These are phyloP conservation scores for Colletotrichum sp. DNA, from an alignment of 2,329 filamentous ascomycete genomes.

Conservation along the genomic window DNA sequence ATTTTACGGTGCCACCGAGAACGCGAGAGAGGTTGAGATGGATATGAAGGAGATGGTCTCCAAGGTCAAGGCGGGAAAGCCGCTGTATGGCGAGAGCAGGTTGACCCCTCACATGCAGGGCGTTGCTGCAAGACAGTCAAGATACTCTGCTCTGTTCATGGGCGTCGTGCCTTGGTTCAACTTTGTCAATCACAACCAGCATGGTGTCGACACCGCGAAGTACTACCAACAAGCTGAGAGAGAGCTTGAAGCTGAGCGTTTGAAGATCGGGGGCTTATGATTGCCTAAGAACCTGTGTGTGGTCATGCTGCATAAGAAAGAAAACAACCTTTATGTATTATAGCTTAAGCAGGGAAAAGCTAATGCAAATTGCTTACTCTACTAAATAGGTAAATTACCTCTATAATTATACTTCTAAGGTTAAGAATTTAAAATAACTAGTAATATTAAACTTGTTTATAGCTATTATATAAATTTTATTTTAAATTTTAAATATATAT, in stretches of 20 bases:
- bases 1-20: conserved; percentile 95
- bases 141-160: conserved; percentile 85
- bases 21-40: conserved; percentile 88
- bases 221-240: conserved; percentile 96
- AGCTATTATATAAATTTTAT: too few species aligned
- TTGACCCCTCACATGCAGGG: conserved; percentile 92
- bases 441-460: too few species aligned
- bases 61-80: conserved; percentile 90
- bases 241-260: conserved; percentile 81
- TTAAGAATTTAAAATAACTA: too few species aligned
- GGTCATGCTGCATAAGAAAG: not conserved
- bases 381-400: not conserved
- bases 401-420: not conserved
- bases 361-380: not conserved
- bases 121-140: conserved; percentile 88
- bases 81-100: conserved; percentile 82
- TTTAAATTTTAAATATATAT: too few species aligned
- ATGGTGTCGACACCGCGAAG: conserved; percentile 97
- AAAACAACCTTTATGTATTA: not conserved
- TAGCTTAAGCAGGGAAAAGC: not conserved
- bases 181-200: conserved; percentile 94
- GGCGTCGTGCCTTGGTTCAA: conserved; percentile 96
- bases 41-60: conserved; percentile 98
- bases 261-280: not conserved
- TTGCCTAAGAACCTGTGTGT: not conserved